phyloP scores from a whole-genome alignment of 768 basidiomycete genomes.

The Termitomyces sp. region DNA sequence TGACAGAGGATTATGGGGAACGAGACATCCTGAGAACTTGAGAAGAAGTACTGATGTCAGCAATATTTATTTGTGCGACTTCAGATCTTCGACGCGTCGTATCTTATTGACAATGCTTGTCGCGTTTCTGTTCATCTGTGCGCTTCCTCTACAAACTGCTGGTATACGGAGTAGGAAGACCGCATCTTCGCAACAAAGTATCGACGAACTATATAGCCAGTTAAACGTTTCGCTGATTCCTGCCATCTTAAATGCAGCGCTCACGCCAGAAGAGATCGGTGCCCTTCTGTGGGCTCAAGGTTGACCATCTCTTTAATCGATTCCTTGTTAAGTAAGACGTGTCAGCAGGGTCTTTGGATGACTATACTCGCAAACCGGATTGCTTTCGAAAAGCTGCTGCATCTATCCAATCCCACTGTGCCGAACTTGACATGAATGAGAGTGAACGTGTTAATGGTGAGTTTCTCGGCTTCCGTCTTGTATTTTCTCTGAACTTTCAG shows the following conservation, averaged over 20 bases:
- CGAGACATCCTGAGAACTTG: too few species aligned
- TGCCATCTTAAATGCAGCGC: slow-evolving; percentile 2
- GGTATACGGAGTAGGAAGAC: background rate
- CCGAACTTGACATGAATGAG: slow-evolving; percentile 54
- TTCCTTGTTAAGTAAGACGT: background rate
- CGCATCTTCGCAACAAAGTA: background rate
- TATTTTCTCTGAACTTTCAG: background rate
- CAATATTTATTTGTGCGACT: background rate
- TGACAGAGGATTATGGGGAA: background rate
- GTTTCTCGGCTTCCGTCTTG: background rate
- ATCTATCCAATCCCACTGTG: slow-evolving; percentile 43
- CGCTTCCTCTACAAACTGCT: background rate
- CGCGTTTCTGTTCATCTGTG: background rate
- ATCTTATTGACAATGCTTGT: background rate
- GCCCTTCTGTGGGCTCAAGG: slow-evolving; percentile 11
- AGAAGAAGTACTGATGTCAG: too few species aligned
- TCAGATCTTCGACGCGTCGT: background rate
- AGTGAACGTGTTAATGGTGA: slow-evolving; percentile 56
- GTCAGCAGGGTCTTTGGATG: slow-evolving; percentile 22
- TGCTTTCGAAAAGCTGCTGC: slow-evolving; percentile 55
- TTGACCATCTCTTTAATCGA: background rate
- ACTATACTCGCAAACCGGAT: slow-evolving; percentile 45
- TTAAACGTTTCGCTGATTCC: background rate
- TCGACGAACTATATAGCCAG: background rate
- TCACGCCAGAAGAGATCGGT: slow-evolving; percentile 10